Percentiles rank a stretch among this genome's conserved stretches.
phyloP scores from a whole-genome alignment of 2,329 filamentous ascomycete genomes.

The Penicillium sp. region DNA sequence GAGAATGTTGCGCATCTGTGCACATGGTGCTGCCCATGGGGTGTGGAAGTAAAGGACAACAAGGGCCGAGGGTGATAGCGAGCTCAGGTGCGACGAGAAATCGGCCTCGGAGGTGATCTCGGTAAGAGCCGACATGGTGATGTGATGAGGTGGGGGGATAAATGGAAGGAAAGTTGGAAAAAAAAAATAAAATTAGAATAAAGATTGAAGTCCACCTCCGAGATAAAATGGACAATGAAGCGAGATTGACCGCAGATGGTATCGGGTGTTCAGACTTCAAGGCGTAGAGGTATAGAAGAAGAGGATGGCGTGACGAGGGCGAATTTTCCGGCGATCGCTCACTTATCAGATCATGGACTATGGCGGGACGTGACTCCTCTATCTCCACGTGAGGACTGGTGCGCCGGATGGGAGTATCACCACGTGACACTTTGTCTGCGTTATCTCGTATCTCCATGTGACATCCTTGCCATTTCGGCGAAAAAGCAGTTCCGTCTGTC shows the following conservation, averaged over 20 bases:
- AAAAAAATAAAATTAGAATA: too few species aligned
- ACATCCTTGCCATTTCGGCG: not conserved
- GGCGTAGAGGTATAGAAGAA: constrained; percentile 9
- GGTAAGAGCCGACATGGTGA: constrained; percentile 65
- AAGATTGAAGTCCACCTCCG: not conserved
- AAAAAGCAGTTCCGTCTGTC: too few species aligned
- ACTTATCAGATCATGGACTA: constrained; percentile 31
- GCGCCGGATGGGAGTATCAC: too few species aligned
- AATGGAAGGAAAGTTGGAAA: not conserved
- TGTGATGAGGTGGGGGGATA: not conserved
- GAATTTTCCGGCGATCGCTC: constrained; percentile 19
- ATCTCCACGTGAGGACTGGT: constrained; percentile 24
- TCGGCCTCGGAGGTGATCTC: constrained; percentile 60
- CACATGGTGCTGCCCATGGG: constrained; percentile 92
- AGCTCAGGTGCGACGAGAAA: constrained; percentile 49
- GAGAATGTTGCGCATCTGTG: constrained; percentile 86
- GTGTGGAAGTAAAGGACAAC: constrained; percentile 91
- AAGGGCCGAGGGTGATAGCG: constrained; percentile 63
- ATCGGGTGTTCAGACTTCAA: too few species aligned
- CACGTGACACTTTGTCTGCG: not conserved
- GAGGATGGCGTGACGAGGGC: constrained; percentile 24
- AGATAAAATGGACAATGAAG: not conserved
- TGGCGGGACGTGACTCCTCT: not conserved
- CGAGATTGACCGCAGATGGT: not conserved
- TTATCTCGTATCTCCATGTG: not conserved